Evolutionary conservation across 306 rosid genomes (phyloP), one percentile per base, ranked within the genome.

Genomic region (Quercus robur): DNA sequence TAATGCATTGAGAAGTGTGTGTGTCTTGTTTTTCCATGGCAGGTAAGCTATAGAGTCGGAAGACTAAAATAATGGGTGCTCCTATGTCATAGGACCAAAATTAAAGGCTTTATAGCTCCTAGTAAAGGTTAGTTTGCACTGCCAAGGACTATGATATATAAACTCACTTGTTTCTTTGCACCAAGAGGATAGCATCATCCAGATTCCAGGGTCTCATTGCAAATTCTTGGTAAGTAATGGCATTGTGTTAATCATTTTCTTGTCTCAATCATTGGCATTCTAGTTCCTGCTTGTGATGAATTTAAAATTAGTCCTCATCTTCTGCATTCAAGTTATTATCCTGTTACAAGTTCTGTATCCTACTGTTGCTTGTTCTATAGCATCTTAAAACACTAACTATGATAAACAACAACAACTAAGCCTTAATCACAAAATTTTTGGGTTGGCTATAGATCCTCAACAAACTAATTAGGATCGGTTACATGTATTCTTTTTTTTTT

Each of bases 31-130:
- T 67, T 70, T 80, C 56, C 64, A 75, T 77, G 70, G 73, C 86
- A 81, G 70, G 41, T 77, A 41, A 76, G 74, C 81, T 78, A 69
- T 63, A 25, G 75, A 82, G 77, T 62, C 70, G 76, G 33, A 63
- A 78, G 70, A 84, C 82, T 82, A 86, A 71, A 79, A 84, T 82
- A 30, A 79, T 71, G 75, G 83, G 21, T 89, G 77, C 75, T 80
- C 85, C 78, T 75, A 28, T 73, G 21, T 76, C 82, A 80, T 81
- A 81, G 70, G 58, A 78, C 82, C 81, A 51, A 49, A 10, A 71
- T 9, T 77, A 23, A 63, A 56, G 71, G 28, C 75, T 64, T 66
- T 71, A 61, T n/a, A 44, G 49, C 84, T 79, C 70, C 56, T 82
- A 54, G 67, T 67, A 12, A 84, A 82, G 87, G 89, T 79, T 77